phyloP scores from a whole-genome alignment of 805 yeast genomes.

The Ogataea methanolica region DNA sequence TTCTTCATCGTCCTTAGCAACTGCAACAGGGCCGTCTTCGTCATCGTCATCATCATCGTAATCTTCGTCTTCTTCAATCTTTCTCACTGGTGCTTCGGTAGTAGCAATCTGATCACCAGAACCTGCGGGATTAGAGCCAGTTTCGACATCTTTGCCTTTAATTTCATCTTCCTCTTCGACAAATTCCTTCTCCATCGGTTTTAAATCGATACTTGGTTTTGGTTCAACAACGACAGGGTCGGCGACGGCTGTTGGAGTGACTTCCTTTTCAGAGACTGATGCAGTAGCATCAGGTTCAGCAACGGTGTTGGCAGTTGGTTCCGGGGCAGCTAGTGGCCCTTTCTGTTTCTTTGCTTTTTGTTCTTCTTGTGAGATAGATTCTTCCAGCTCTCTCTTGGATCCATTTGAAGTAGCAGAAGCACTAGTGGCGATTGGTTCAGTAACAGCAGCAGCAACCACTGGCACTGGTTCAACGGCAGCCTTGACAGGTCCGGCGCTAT shows the following conservation, averaged over 20 bases:
- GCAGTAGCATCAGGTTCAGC: constrained; percentile 1
- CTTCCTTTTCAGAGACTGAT: constrained; percentile 1
- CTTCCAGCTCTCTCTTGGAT: constrained; percentile 10
- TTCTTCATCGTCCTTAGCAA: neutral
- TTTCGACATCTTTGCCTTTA: constrained; percentile 9
- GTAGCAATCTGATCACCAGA: neutral
- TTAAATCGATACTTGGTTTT: constrained; percentile 23
- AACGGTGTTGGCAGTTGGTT: neutral
- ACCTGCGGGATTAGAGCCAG: neutral
- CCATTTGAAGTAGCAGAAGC: constrained; percentile 8
- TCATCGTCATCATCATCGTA: constrained; percentile 29
- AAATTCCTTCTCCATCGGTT: constrained; percentile 30
- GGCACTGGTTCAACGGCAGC: constrained; percentile 2
- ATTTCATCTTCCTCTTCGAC: constrained; percentile 20
- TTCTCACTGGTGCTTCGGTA: constrained; percentile 28
- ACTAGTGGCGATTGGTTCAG: constrained; percentile 2
- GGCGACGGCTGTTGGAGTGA: neutral
- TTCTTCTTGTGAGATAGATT: neutral
- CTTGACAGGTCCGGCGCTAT: neutral
- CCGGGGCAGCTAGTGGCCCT: neutral
- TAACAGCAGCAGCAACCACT: constrained; percentile 1
- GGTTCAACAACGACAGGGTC: neutral
- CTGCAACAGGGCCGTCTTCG: constrained; percentile 1
- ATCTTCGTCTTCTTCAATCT: constrained; percentile 34
- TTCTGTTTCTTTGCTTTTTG: constrained; percentile 11